Evolutionary conservation across 148 eudicot species (phyloP).

Genomic region (Cornus controversa): DNA sequence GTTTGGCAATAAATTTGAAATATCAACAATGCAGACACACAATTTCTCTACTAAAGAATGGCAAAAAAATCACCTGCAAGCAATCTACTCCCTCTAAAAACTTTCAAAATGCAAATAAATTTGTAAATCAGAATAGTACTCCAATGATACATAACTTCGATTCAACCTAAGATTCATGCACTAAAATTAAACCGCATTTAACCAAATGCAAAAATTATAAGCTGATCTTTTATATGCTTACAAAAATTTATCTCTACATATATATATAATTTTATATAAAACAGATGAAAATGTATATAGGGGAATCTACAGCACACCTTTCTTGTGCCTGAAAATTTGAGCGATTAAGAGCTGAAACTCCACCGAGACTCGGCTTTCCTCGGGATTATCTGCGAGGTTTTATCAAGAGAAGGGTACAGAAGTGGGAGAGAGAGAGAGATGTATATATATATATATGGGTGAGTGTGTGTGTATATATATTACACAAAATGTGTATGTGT

Average conservation of each 20-base stretch:
- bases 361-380: conserved; percentile 2
- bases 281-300: not conserved
- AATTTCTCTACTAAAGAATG: too few relatives aligned
- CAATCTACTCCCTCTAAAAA: too few relatives aligned
- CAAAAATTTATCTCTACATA: not conserved
- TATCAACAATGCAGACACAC: too few relatives aligned
- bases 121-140: too few relatives aligned
- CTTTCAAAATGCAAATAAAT: too few relatives aligned
- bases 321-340: not conserved
- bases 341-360: conserved; percentile 6
- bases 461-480: not conserved
- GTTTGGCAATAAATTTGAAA: too few relatives aligned
- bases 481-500: not conserved
- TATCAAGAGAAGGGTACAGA: too few relatives aligned
- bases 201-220: not conserved
- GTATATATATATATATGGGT: too few relatives aligned
- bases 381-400: conserved; percentile 6
- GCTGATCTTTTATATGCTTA: not conserved
- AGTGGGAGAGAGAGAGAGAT: too few relatives aligned
- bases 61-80: too few relatives aligned
- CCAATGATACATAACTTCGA: too few relatives aligned
- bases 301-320: not conserved
- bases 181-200: not conserved
- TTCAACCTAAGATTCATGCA: not conserved
- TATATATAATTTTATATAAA: not conserved